phyloP scores from a whole-genome alignment of 2,329 filamentous ascomycete species.

The Fusarium miscanthi region DNA sequence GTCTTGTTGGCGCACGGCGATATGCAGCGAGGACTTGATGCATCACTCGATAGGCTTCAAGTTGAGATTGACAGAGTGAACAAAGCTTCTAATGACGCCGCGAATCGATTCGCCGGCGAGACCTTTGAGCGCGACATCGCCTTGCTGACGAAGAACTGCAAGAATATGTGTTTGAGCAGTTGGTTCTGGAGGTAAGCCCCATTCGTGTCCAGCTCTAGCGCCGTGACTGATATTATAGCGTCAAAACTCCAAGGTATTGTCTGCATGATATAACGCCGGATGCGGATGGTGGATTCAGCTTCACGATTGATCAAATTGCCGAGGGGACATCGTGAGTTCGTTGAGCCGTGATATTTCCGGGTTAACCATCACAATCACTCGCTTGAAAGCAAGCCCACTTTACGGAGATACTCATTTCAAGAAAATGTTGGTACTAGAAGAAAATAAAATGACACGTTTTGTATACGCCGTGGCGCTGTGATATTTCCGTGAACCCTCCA shows the following conservation, averaged over 20 bases:
- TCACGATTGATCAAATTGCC: neutral
- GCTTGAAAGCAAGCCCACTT: neutral
- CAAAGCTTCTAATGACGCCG: neutral
- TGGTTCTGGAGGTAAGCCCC: neutral
- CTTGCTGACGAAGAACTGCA: neutral
- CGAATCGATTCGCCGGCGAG: neutral
- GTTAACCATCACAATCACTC: rapidly evolving
- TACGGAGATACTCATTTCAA: neutral
- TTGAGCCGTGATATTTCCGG: neutral
- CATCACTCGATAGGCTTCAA: neutral
- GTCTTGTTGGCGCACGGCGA: neutral
- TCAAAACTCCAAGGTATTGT: neutral
- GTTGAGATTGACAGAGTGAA: neutral
- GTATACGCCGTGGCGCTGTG: neutral
- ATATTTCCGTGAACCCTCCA: neutral
- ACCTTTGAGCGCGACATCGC: neutral
- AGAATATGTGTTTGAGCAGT: neutral
- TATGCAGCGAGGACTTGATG: neutral
- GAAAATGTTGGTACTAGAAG: neutral
- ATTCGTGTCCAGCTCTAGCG: neutral
- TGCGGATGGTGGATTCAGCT: neutral
- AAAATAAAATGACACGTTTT: neutral
- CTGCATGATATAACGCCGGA: neutral
- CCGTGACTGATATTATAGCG: rapidly evolving
- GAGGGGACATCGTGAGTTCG: neutral